These are phyloP conservation scores for Angomonas desouzai DNA, from an alignment of 208 protist species.

Conservation along the genomic window DNA sequence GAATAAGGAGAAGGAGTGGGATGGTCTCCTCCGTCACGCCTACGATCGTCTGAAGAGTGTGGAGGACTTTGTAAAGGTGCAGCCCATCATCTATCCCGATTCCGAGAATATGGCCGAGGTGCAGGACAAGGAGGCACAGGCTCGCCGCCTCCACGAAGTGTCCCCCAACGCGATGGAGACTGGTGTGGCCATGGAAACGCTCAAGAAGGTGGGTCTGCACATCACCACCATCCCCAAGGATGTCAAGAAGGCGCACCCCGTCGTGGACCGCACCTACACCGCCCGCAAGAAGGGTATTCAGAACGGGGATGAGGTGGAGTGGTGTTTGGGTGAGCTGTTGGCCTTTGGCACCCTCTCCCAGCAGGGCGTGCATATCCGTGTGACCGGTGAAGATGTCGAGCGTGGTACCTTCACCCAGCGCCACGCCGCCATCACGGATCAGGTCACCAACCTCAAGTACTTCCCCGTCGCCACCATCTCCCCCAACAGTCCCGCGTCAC, in stretches of 20 bases:
- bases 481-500: slow-evolving; percentile 82
- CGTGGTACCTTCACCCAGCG: slow-evolving; percentile 98
- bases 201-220: slow-evolving; percentile 65
- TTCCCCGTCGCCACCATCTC: slow-evolving; percentile 71
- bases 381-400: slow-evolving; percentile 97
- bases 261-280: slow-evolving; percentile 89
- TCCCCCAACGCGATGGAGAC: slow-evolving; percentile 50
- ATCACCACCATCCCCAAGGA: slow-evolving; percentile 84
- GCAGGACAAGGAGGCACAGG: slow-evolving; percentile 31
- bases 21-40: slow-evolving; percentile 68
- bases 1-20: slow-evolving; percentile 70
- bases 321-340: slow-evolving; percentile 94
- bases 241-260: slow-evolving; percentile 84
- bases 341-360: slow-evolving; percentile 92
- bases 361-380: slow-evolving; percentile 92
- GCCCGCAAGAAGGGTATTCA: slow-evolving; percentile 84
- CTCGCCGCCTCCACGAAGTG: slow-evolving; percentile 19
- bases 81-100: slow-evolving; percentile 65
- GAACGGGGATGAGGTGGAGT: slow-evolving; percentile 87
- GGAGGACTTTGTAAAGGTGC: slow-evolving; percentile 83
- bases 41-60: slow-evolving; percentile 70
- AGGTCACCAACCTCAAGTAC: slow-evolving; percentile 89
- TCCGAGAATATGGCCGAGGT: slow-evolving; percentile 67
- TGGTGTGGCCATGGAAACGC: slow-evolving; percentile 56
- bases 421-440: slow-evolving; percentile 95